These are phyloP conservation scores for Sodiomyces alkalinus DNA, from an alignment of 2,329 filamentous ascomycete genomes.

Conservation along the genomic window DNA sequence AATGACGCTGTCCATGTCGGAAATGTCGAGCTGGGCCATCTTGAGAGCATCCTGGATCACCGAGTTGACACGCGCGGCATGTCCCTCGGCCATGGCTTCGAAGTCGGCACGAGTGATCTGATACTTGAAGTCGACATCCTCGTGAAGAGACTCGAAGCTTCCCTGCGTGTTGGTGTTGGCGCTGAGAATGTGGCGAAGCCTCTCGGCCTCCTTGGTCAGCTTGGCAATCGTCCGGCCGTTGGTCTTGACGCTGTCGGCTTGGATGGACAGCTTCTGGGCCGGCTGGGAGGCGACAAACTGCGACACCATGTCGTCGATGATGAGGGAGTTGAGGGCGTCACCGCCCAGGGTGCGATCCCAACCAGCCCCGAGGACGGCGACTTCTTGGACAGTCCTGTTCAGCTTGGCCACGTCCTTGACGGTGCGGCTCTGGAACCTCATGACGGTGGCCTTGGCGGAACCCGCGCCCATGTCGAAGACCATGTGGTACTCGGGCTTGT, in stretches of 20 bases:
- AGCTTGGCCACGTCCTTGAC: constrained; percentile 86
- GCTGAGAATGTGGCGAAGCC: constrained; percentile 75
- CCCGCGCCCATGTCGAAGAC: constrained; percentile 98
- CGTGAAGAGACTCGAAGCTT: constrained; percentile 78
- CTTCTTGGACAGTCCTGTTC: constrained; percentile 95
- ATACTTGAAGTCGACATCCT: constrained; percentile 88
- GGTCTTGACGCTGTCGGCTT: constrained; percentile 45
- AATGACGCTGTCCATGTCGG: constrained; percentile 77
- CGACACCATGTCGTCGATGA: constrained; percentile 76
- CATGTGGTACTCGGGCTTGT: constrained; percentile 79
- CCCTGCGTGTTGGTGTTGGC: constrained; percentile 73
- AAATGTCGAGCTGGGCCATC: constrained; percentile 54
- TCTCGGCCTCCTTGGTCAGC: constrained; percentile 85
- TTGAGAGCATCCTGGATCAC: constrained; percentile 64
- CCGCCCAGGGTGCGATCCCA: constrained; percentile 88
- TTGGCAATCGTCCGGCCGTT: constrained; percentile 81
- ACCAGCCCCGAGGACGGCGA: constrained; percentile 72
- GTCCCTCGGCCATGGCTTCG: constrained; percentile 57
- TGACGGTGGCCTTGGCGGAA: constrained; percentile 75
- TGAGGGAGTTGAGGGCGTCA: constrained; percentile 73
- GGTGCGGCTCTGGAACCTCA: constrained; percentile 76
- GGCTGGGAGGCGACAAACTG: constrained; percentile 59
- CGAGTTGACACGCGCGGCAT: constrained; percentile 50
- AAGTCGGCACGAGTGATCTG: constrained; percentile 70
- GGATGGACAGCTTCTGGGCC: constrained; percentile 49